Evolutionary conservation across 2,329 filamentous ascomycete species (phyloP).

Genomic region (Scytalidium sp.): DNA sequence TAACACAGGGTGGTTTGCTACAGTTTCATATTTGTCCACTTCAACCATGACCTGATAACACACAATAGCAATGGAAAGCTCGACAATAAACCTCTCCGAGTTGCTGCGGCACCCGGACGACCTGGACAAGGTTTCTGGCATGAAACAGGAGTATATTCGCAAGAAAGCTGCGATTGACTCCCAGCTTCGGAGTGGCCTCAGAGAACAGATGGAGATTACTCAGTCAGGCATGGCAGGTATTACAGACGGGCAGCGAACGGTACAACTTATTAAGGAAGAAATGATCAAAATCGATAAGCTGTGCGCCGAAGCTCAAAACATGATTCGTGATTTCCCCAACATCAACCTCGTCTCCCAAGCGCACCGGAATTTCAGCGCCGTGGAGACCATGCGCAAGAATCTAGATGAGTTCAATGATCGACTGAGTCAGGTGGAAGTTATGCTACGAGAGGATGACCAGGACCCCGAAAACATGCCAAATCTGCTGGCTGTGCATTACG

Average conservation of each 20-base stretch:
- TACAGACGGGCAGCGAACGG: slow-evolving; percentile 84
- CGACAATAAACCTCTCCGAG: slow-evolving; percentile 71
- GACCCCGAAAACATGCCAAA: slow-evolving; percentile 91
- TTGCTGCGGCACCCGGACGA: slow-evolving; percentile 94
- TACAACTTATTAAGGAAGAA: slow-evolving; percentile 93
- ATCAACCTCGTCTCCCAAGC: slow-evolving; percentile 92
- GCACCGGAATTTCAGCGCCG: slow-evolving; percentile 92
- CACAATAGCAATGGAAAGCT: slow-evolving; percentile 29
- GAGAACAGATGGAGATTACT: slow-evolving; percentile 91
- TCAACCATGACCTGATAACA: slow-evolving; percentile 17
- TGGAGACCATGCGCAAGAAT: slow-evolving; percentile 88
- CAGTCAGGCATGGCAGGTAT: slow-evolving; percentile 90
- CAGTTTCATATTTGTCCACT: background rate
- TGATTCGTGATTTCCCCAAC: slow-evolving; percentile 93
- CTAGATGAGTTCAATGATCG: slow-evolving; percentile 84
- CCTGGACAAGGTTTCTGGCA: slow-evolving; percentile 86
- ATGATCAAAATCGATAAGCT: slow-evolving; percentile 98
- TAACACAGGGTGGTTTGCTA: too few relatives aligned
- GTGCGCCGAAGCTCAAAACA: slow-evolving; percentile 94
- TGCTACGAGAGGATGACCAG: slow-evolving; percentile 79
- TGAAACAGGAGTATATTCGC: slow-evolving; percentile 90
- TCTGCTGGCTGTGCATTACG: slow-evolving; percentile 84
- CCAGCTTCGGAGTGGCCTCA: slow-evolving; percentile 82
- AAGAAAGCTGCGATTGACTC: slow-evolving; percentile 92
- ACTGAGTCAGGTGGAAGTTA: slow-evolving; percentile 69